phyloP scores from a whole-genome alignment of 768 basidiomycete genomes.

The Kwoniella pini region DNA sequence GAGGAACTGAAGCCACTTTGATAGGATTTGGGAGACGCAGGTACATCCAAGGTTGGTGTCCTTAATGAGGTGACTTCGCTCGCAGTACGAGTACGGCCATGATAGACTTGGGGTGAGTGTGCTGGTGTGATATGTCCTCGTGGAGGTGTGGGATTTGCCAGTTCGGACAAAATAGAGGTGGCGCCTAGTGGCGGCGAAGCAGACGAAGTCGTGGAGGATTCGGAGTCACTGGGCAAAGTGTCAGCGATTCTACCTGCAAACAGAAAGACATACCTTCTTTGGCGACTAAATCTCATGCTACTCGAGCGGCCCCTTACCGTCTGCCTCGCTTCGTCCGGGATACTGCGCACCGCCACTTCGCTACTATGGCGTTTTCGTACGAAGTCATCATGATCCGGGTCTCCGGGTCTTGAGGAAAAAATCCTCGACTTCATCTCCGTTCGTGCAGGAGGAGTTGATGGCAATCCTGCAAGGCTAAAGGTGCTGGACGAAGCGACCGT shows the following conservation, averaged over 20 bases:
- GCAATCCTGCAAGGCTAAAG: conserved; percentile 25
- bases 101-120: conserved; percentile 1
- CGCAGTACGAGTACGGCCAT: conserved; percentile 5
- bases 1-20: conserved; percentile 12
- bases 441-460: conserved; percentile 18
- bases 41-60: background rate
- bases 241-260: background rate
- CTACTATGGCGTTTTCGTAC: conserved; percentile 1
- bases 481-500: conserved; percentile 19
- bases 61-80: background rate
- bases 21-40: conserved; percentile 9
- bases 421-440: background rate
- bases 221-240: conserved; percentile 22
- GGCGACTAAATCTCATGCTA: background rate
- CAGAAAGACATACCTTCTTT: conserved; percentile 1
- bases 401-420: background rate
- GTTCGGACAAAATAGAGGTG: conserved; percentile 32
- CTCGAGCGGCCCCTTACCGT: background rate
- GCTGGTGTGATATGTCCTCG: background rate
- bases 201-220: conserved; percentile 31
- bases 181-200: conserved; percentile 42
- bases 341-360: background rate
- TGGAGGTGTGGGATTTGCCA: conserved; percentile 28
- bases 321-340: background rate
- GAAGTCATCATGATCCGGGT: background rate